These are phyloP conservation scores for Penicillium griseofulvum DNA, from an alignment of 2,329 filamentous ascomycete species.

Conservation along the genomic window DNA sequence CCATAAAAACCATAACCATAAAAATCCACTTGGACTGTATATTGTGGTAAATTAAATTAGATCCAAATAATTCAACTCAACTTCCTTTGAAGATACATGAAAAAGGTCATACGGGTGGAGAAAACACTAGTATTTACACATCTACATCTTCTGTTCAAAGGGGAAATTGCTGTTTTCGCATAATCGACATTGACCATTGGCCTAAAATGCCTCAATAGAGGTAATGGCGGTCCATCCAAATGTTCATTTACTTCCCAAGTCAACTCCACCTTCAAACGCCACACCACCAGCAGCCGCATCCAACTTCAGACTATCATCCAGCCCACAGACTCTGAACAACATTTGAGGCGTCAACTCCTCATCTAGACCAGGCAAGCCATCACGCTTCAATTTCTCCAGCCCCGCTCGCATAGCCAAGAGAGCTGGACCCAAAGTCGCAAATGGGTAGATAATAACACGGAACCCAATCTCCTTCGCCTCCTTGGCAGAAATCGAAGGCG, in stretches of 20 bases:
- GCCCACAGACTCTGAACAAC: slow-evolving; percentile 45
- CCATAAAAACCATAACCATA: neutral
- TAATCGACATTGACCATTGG: neutral
- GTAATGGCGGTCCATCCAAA: neutral
- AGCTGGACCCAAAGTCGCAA: slow-evolving; percentile 40
- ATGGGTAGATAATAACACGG: slow-evolving; percentile 44
- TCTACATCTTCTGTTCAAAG: neutral
- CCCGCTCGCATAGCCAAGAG: slow-evolving; percentile 37
- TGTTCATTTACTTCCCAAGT: slow-evolving; percentile 23
- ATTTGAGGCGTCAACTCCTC: slow-evolving; percentile 37
- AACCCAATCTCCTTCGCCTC: slow-evolving; percentile 44
- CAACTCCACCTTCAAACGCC: slow-evolving; percentile 33
- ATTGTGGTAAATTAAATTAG: neutral
- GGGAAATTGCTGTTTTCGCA: neutral
- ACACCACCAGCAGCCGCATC: slow-evolving; percentile 41
- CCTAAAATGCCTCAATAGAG: neutral
- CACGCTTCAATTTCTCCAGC: slow-evolving; percentile 37
- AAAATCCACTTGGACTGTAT: neutral
- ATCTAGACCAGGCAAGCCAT: slow-evolving; percentile 34
- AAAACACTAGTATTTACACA: slow-evolving; percentile 15
- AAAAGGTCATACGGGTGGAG: slow-evolving; percentile 10
- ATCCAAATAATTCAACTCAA: neutral
- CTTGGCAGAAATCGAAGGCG: slow-evolving; percentile 38
- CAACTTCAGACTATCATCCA: slow-evolving; percentile 42
- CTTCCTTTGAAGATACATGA: neutral